Percentiles rank a stretch among this genome's conserved stretches.
Evolutionary conservation across 2,329 filamentous ascomycete genomes (phyloP).

Genomic region (Didymellaceae sp.): DNA sequence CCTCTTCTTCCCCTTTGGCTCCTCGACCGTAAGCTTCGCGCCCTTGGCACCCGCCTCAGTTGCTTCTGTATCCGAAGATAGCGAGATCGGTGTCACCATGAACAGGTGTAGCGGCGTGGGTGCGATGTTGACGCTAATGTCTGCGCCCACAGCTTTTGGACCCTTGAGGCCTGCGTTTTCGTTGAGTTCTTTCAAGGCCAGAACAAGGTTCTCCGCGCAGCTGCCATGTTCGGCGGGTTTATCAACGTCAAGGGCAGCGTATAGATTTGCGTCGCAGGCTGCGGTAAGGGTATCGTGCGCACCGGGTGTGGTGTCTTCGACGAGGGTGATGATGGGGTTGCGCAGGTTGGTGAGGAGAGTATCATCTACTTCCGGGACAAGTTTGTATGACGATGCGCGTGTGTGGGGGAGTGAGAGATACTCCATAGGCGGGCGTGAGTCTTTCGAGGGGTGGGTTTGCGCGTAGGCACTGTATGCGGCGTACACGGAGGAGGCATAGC

Average conservation of each 20-base stretch:
- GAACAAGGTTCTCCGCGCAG: conserved; percentile 58
- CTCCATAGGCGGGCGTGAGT: conserved; percentile 52
- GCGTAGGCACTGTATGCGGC: conserved; percentile 58
- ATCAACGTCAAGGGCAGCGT: conserved; percentile 51
- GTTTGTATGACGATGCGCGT: conserved; percentile 50
- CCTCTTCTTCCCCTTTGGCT: conserved; percentile 45
- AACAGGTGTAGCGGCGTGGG: conserved; percentile 57
- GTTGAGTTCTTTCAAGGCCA: conserved; percentile 57
- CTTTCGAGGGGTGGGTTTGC: conserved; percentile 38
- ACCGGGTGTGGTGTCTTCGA: conserved; percentile 54
- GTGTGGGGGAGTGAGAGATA: conserved; percentile 57
- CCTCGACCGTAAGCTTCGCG: conserved; percentile 35
- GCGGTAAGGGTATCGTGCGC: conserved; percentile 57
- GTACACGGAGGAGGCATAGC: conserved; percentile 56
- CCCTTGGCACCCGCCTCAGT: conserved; percentile 40
- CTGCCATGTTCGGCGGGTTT: conserved; percentile 55
- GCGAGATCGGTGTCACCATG: conserved; percentile 43
- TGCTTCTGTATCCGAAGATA: conserved; percentile 11
- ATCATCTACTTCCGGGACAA: conserved; percentile 52
- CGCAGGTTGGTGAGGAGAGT: conserved; percentile 55
- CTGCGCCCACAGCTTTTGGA: conserved; percentile 54
- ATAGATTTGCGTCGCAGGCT: conserved; percentile 55
- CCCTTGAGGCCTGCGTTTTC: conserved; percentile 55
- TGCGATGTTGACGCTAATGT: conserved; percentile 56
- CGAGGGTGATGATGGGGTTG: conserved; percentile 54